Evolutionary conservation across 768 basidiomycete species (phyloP), one percentile per base, ranked within the genome.

Genomic region (Suillus occidentalis): DNA sequence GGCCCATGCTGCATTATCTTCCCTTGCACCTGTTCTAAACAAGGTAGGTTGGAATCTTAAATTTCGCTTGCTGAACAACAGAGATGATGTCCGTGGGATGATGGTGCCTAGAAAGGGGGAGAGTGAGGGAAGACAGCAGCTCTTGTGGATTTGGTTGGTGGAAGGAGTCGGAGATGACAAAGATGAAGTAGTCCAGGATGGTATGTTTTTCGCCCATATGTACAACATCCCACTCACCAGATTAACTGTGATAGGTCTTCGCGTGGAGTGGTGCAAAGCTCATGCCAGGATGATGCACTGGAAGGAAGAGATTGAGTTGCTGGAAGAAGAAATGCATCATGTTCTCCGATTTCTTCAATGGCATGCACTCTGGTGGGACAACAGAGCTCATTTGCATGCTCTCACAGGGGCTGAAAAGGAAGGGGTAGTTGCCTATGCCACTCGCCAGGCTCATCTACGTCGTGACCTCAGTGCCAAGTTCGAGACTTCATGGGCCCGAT

Each of bases 311-410:
- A 68, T 74, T 9, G 58, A 61, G 9, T 53, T 74, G 0, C 47
- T 75, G 10, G 20, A 55, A 34, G 73, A 75, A 59, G 75, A 75
- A 56, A 76, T 76, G 73, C 60, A 66, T 2, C 47, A 69, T 0
- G 60, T 67, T 0, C 13, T 67, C 31, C 31, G 8, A 16, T 72
- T 68, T 40, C 37, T 73, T 5, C n/a, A n/a, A n/a, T 49, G 47
- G 47, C 47, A 49, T 49, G n/a, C 22, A 2, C 47, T 49, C 47
- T 22, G 22, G 47, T 22, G 40, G 40, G 40, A 42, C 40, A 42
- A 42, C 5, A 1, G 0, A 6, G 40, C 40, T 42, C 40, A 42
- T 42, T 42, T 42, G 40, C 6, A 6, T 6, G 6, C 40, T 16
- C 40, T 42, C 40, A 1, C 16, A 1, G 40, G 40, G 40, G 40